phyloP scores from a whole-genome alignment of 805 yeast genomes.

The Ogataea pignaliae region DNA sequence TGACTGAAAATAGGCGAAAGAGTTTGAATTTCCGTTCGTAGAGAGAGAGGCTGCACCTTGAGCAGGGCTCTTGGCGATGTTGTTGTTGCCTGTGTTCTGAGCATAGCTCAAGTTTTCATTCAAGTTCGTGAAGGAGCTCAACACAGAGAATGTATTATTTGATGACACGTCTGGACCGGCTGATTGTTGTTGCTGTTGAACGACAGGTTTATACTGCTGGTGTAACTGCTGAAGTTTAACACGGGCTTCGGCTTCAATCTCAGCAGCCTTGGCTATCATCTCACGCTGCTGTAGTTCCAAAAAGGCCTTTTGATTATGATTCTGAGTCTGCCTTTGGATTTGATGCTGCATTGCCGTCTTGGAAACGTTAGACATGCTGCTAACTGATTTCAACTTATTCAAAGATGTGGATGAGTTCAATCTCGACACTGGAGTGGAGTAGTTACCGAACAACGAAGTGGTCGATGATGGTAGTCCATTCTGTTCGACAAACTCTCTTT shows the following conservation, averaged over 20 bases:
- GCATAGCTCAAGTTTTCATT: background rate
- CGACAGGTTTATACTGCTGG: too few relatives aligned
- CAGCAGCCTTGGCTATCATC: too few relatives aligned
- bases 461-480: constrained; percentile 15
- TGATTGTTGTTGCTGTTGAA: background rate
- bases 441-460: constrained; percentile 13
- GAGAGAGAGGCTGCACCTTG: too few relatives aligned
- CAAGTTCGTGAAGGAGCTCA: constrained; percentile 13
- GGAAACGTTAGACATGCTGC: background rate
- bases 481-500: constrained; percentile 4
- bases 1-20: background rate
- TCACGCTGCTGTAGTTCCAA: too few relatives aligned
- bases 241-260: too few relatives aligned
- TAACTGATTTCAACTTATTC: constrained; percentile 3
- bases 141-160: constrained; percentile 13
- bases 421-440: constrained; percentile 4
- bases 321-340: too few relatives aligned
- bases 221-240: too few relatives aligned
- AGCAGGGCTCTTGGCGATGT: too few relatives aligned
- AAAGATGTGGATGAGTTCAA: constrained; percentile 11
- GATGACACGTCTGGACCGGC: too few relatives aligned
- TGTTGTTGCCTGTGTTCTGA: too few relatives aligned
- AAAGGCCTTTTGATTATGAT: too few relatives aligned
- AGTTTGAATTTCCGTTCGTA: background rate
- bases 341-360: background rate